phyloP scores from a whole-genome alignment of 2,329 filamentous ascomycete species.

The Fusarium paranaense region DNA sequence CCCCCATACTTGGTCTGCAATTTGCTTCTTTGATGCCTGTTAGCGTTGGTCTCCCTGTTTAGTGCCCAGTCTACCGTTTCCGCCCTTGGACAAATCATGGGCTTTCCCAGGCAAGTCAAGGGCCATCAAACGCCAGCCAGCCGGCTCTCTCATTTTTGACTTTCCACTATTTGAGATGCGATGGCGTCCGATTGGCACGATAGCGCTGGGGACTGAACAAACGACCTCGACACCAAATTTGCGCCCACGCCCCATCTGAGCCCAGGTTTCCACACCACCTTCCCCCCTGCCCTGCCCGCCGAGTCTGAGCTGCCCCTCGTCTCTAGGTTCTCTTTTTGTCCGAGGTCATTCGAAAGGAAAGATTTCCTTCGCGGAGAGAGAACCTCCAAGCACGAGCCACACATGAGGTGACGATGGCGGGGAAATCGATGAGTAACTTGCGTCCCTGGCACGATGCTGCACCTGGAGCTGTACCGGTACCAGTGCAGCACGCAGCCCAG shows the following conservation, averaged over 20 bases:
- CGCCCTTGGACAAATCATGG: conserved; percentile 14
- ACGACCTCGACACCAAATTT: conserved; percentile 38
- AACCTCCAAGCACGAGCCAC: background rate
- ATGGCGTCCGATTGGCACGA: conserved; percentile 50
- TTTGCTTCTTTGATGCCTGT: conserved; percentile 33
- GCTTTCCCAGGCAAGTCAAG: conserved; percentile 17
- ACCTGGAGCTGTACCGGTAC: background rate
- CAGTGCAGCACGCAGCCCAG: background rate
- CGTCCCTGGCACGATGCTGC: background rate
- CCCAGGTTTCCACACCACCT: conserved; percentile 28
- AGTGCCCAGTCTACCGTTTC: conserved; percentile 21
- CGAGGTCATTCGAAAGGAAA: background rate
- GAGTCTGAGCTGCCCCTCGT: conserved; percentile 7
- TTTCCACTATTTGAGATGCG: conserved; percentile 44
- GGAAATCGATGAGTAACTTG: background rate
- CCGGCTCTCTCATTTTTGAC: conserved; percentile 41
- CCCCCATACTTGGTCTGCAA: conserved; percentile 13
- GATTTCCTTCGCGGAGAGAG: background rate
- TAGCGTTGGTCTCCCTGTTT: conserved; percentile 33
- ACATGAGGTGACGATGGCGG: background rate
- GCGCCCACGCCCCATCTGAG: conserved; percentile 28
- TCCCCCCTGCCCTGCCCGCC: background rate
- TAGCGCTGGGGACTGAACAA: conserved; percentile 37
- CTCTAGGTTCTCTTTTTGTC: background rate
- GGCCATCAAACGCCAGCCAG: conserved; percentile 13